Conservation (phyloP, 306 rosid genomes). For the Rubus parviflorus region DNA sequence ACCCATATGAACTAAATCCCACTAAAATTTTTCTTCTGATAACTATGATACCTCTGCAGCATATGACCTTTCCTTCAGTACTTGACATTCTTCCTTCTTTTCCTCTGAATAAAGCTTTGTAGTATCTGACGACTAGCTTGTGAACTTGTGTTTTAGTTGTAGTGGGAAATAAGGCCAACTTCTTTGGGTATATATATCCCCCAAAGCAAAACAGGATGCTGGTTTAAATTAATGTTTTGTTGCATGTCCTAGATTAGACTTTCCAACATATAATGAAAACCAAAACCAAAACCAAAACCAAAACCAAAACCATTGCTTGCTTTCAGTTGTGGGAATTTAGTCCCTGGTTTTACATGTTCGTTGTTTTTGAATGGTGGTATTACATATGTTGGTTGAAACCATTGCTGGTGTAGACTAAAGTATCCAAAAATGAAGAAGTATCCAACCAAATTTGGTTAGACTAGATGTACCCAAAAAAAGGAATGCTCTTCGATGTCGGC, state of each 20-base stretch:
- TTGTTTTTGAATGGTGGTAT: no score
- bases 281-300: background rate
- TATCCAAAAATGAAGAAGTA: no score
- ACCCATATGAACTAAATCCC: background rate
- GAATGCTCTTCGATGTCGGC: no score
- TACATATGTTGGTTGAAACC: background rate
- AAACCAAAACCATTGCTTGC: background rate
- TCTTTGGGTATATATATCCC: background rate
- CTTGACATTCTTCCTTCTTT: conserved; percentile 6
- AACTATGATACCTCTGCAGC: conserved; percentile 26
- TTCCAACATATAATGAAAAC: background rate
- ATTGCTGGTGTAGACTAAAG: no score
- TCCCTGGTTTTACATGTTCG: background rate
- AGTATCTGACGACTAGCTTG: background rate
- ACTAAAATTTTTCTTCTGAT: background rate
- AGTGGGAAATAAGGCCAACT: background rate
- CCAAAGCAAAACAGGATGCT: background rate
- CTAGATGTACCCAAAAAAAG: no score
- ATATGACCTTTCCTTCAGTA: conserved; percentile 32
- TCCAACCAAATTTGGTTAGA: no score
- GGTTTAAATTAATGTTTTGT: no score
- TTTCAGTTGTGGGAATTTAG: background rate
- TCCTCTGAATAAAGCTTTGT: conserved; percentile 3
- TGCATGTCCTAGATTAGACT: background rate
- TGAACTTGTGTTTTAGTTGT: background rate